Evolutionary conservation across 1,284 basidiomycete species (phyloP).

Genomic region (Coniferiporia sulphurascens): DNA sequence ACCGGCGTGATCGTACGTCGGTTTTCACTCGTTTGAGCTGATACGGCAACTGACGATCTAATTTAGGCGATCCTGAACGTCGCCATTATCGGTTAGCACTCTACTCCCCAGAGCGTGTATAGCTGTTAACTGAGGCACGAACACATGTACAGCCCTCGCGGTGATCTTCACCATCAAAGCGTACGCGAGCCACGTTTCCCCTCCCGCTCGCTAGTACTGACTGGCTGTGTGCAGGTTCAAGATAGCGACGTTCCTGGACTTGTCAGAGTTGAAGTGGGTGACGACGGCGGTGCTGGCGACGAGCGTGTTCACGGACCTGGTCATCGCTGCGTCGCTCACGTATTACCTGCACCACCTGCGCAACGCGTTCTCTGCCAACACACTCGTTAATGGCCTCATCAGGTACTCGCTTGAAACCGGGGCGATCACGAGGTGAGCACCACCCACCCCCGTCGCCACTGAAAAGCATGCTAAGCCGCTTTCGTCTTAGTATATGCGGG

Average conservation of each 20-base stretch:
- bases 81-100: conserved; percentile 7
- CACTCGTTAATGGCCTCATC: conserved; percentile 50
- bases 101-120: not conserved
- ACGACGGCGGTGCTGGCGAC: conserved; percentile 40
- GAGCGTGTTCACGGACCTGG: conserved; percentile 42
- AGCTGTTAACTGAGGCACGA: not conserved
- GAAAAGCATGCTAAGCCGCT: too few species aligned
- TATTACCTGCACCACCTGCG: conserved; percentile 48
- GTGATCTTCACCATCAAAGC: conserved; percentile 44
- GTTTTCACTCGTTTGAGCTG: not conserved
- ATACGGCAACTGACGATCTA: too few species aligned
- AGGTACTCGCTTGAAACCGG: conserved; percentile 45
- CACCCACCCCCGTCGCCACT: too few species aligned
- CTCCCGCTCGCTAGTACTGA: conserved; percentile 26
- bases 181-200: conserved; percentile 28
- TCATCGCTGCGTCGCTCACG: conserved; percentile 44
- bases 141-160: not conserved
- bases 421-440: conserved; percentile 22
- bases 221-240: conserved; percentile 26
- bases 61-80: conserved; percentile 39
- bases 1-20: conserved; percentile 50
- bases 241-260: conserved; percentile 22
- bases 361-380: conserved; percentile 33
- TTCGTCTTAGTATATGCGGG: conserved; percentile 45
- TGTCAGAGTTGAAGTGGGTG: conserved; percentile 26